phyloP scores from a whole-genome alignment of 176 grass and related monocot genomes.

The Avena insularis region DNA sequence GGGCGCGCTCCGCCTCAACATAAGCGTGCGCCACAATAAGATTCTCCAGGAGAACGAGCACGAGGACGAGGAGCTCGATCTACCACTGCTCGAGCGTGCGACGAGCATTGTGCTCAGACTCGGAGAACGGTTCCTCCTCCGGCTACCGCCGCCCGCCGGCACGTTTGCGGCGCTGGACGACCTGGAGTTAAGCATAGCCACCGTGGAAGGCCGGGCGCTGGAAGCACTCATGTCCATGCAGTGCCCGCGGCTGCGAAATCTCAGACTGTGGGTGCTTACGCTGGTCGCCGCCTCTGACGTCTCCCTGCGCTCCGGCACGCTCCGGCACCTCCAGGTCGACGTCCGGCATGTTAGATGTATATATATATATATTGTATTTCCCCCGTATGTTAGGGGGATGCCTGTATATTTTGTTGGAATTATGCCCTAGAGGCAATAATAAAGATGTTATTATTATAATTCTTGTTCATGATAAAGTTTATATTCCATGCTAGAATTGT shows the following conservation, averaged over 20 bases:
- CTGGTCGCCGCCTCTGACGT: neutral
- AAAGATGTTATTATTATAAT: no score
- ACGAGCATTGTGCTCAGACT: neutral
- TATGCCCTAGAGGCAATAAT: no score
- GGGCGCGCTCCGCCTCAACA: neutral
- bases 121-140: neutral
- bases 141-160: neutral
- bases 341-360: no score
- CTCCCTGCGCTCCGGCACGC: slow-evolving; percentile 1
- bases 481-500: no score
- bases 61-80: neutral
- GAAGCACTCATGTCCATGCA: neutral
- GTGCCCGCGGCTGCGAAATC: neutral
- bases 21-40: neutral
- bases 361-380: no score
- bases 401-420: no score
- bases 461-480: no score
- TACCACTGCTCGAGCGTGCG: neutral
- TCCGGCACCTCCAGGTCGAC: neutral
- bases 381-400: no score
- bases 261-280: neutral
- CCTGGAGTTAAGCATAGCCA: neutral
- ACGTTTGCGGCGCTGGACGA: neutral
- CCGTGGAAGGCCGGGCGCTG: neutral
- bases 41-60: neutral